phyloP scores from a whole-genome alignment of 2,329 filamentous ascomycete genomes.

The Sarocladium kiliense region DNA sequence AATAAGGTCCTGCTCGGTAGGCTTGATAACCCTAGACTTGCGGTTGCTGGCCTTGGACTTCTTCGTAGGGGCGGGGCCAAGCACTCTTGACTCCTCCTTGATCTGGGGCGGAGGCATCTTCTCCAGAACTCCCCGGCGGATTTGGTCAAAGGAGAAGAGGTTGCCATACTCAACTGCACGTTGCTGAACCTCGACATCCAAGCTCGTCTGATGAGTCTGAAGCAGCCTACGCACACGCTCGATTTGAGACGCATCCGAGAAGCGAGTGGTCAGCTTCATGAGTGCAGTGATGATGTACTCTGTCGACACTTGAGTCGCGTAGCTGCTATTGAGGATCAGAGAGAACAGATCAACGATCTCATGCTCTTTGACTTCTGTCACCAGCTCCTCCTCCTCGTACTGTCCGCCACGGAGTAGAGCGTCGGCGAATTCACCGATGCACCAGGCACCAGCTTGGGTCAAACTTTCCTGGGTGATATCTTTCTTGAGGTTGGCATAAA shows the following conservation, averaged over 20 bases:
- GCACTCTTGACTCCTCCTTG: slow-evolving; percentile 85
- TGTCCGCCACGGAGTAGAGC: slow-evolving; percentile 81
- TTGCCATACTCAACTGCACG: slow-evolving; percentile 93
- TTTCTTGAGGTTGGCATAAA: slow-evolving; percentile 85
- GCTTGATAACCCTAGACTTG: slow-evolving; percentile 69
- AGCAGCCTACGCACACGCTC: slow-evolving; percentile 79
- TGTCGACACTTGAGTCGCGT: slow-evolving; percentile 82
- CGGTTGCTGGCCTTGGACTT: slow-evolving; percentile 66
- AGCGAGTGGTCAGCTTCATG: slow-evolving; percentile 88
- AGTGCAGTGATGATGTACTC: slow-evolving; percentile 95
- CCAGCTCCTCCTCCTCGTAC: slow-evolving; percentile 90
- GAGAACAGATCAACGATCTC: slow-evolving; percentile 92
- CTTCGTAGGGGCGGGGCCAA: slow-evolving; percentile 69
- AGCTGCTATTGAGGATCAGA: slow-evolving; percentile 89
- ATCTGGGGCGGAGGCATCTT: slow-evolving; percentile 98
- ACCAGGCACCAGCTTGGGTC: slow-evolving; percentile 91
- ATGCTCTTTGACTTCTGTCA: slow-evolving; percentile 72
- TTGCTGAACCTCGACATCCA: slow-evolving; percentile 95
- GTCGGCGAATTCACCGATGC: slow-evolving; percentile 95
- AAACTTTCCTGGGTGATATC: slow-evolving; percentile 97
- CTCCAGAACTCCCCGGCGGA: slow-evolving; percentile 85
- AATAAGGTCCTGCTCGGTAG: slow-evolving; percentile 85
- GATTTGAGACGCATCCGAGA: slow-evolving; percentile 78
- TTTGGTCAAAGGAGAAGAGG: slow-evolving; percentile 83
- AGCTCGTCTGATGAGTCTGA: slow-evolving; percentile 71